phyloP scores from a whole-genome alignment of 1,284 basidiomycete species.

The Peniophora sp. region DNA sequence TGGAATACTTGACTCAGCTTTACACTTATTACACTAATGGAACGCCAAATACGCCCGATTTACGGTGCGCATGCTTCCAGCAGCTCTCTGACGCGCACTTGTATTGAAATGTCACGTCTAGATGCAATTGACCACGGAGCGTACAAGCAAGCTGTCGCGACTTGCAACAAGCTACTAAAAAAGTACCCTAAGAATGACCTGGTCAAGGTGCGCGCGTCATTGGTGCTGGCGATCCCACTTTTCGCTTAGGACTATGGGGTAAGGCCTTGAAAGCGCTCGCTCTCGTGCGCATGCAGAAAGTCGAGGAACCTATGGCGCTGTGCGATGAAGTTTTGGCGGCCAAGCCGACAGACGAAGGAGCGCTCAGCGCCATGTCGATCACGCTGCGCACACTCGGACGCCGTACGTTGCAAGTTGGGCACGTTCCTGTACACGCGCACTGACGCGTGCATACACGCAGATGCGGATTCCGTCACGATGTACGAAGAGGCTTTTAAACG shows the following conservation, averaged over 20 bases:
- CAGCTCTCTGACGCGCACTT: not conserved
- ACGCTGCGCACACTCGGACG: constrained; percentile 70
- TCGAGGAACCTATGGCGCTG: constrained; percentile 72
- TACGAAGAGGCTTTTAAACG: constrained; percentile 76
- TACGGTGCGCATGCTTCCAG: constrained; percentile 45
- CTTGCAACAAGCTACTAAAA: constrained; percentile 81
- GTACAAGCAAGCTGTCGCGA: constrained; percentile 75
- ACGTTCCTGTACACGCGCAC: not conserved
- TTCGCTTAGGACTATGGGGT: not conserved
- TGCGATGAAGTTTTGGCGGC: constrained; percentile 69
- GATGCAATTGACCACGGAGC: constrained; percentile 80
- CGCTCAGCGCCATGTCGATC: constrained; percentile 74
- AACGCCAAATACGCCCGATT: constrained; percentile 74
- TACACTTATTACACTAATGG: constrained; percentile 45
- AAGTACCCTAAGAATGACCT: constrained; percentile 67
- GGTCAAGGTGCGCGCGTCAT: constrained; percentile 49
- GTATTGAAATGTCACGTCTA: constrained; percentile 20
- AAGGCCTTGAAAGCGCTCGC: constrained; percentile 82
- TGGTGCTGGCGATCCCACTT: not conserved
- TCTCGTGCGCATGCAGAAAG: constrained; percentile 72
- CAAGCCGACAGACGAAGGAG: constrained; percentile 62
- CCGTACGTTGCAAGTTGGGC: constrained; percentile 37
- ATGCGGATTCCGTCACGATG: constrained; percentile 71
- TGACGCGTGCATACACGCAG: constrained; percentile 27
- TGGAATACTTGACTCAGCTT: not conserved